Evolutionary conservation across 1,284 basidiomycete genomes (phyloP).

Genomic region (Ustilago shanxiensis): DNA sequence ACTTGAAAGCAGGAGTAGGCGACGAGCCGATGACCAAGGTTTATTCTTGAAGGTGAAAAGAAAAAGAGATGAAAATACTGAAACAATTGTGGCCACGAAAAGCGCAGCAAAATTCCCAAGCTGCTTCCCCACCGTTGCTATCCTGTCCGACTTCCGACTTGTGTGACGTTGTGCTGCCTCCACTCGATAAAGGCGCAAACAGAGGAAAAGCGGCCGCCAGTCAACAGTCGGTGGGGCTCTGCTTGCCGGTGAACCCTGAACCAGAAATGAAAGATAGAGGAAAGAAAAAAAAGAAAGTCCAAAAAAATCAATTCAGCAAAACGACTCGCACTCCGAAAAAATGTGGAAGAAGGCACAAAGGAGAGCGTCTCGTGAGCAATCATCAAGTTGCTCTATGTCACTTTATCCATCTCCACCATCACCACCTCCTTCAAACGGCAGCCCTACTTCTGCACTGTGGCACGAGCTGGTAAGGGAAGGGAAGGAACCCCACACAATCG

Average conservation of each 20-base stretch:
- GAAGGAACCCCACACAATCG: not conserved
- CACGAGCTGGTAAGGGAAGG: not conserved
- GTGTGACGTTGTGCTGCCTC: not conserved
- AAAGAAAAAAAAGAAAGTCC: no score
- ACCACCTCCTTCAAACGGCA: not conserved
- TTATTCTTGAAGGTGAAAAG: not conserved
- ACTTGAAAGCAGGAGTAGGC: no score
- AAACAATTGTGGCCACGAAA: not conserved
- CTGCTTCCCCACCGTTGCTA: not conserved
- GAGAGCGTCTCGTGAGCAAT: not conserved
- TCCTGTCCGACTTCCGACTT: not conserved
- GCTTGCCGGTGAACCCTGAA: no score
- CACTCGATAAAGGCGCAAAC: not conserved
- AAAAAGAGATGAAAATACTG: not conserved
- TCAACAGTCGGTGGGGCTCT: not conserved
- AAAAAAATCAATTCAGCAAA: not conserved
- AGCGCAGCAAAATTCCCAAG: not conserved
- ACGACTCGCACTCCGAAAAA: no score
- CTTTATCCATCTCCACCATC: not conserved
- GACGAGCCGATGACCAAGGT: no score
- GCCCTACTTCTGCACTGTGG: not conserved
- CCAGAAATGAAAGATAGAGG: no score
- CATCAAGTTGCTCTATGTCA: not conserved
- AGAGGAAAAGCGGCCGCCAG: not conserved
- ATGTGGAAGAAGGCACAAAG: no score